These are phyloP conservation scores for Exophiala bonariae DNA, from an alignment of 2,329 filamentous ascomycete species.

Conservation along the genomic window DNA sequence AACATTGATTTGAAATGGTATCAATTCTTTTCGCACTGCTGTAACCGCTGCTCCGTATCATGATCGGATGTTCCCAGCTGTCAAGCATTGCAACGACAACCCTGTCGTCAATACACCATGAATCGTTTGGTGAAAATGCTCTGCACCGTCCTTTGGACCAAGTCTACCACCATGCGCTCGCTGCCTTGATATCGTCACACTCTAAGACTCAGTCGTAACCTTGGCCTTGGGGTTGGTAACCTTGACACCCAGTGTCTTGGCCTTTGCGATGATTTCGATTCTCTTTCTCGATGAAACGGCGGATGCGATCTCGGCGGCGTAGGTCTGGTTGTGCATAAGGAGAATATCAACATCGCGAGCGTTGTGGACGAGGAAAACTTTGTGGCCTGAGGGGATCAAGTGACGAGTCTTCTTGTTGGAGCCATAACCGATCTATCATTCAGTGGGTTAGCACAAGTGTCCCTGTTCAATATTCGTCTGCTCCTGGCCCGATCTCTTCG, in stretches of 20 bases:
- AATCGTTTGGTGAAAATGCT: constrained; percentile 7
- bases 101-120: constrained; percentile 7
- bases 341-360: constrained; percentile 92
- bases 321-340: constrained; percentile 99
- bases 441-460: constrained; percentile 17
- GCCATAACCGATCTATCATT: constrained; percentile 86
- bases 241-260: constrained; percentile 98
- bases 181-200: constrained; percentile 30
- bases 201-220: constrained; percentile 84
- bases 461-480: background rate
- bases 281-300: constrained; percentile 98
- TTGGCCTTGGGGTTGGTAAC: constrained; percentile 99
- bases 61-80: constrained; percentile 2
- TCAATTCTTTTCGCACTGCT: constrained; percentile 16
- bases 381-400: constrained; percentile 99
- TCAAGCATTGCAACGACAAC: constrained; percentile 3
- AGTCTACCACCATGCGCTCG: constrained; percentile 3
- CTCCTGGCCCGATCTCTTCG: background rate
- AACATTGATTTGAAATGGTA: constrained; percentile 15
- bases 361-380: constrained; percentile 99
- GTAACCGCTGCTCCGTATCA: constrained; percentile 11
- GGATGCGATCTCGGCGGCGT: constrained; percentile 97
- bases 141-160: constrained; percentile 9
- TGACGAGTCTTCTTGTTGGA: constrained; percentile 99
- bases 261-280: constrained; percentile 94